Evolutionary conservation across 108 stramenopile genomes (phyloP), one percentile per base, ranked within the genome.

Genomic region (Craspedostauros australis): DNA sequence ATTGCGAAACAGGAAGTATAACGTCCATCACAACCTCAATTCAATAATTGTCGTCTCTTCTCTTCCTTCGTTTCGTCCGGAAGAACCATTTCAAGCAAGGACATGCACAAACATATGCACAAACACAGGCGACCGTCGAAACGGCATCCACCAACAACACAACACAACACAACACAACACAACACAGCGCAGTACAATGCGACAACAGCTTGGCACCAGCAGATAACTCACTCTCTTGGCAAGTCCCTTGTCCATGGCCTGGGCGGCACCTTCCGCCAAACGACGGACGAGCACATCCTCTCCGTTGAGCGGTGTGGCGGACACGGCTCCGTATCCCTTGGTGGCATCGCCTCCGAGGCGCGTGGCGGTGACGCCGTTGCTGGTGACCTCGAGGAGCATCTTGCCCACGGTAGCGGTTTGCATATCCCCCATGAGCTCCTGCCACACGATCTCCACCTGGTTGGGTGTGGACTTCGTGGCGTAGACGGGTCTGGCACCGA

Each of bases 241-340:
- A 36, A 89, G 67, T 45, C 87, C 87, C 63, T 89, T 89, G 40
- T 89, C 87, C n/a, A 83, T 56, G 24, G 83, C 83, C 53, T 89
- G 87, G 1, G 84, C 68, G 36, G 79, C 79, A 8, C 79, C 87
- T 42, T 85, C 87, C 2, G 81, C 87, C 14, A 89, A 66, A 38
- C 74, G 53, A 20, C 76, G 62, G 0, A 89, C 79, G 42, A 89
- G 51, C 39, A 85, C 79, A 56, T 80, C 79, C 59, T 89, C 87
- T 22, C 87, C 87, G 5, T 65, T 55, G 11, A 89, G 57, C 20
- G 83, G 81, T 50, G 68, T 72, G 23, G 49, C 39, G 50, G 77
- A 73, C 4, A 85, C 52, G 25, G 39, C 28, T 15, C 87, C 87
- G 56, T 70, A 84, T 38, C 87, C 87, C 37, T 57, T 51, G 2